Evolutionary conservation across 1,139 yeast species (phyloP).

Genomic region (Scheffersomyces titani): DNA sequence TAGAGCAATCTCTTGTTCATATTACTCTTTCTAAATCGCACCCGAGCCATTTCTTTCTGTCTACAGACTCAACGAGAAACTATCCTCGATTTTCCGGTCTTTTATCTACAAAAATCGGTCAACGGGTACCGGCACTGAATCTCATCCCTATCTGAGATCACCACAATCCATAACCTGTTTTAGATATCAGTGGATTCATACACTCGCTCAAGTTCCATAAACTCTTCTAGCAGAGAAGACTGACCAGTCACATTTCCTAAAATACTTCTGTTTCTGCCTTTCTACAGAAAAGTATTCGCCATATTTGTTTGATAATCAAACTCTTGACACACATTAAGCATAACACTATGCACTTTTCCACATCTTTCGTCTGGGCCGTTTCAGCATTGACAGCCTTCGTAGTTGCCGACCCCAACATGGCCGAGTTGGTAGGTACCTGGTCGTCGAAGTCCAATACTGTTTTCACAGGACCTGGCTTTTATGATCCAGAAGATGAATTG

Average conservation of each 20-base stretch:
- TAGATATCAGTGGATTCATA: not conserved
- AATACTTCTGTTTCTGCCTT: not conserved
- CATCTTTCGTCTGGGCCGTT: constrained; percentile 2
- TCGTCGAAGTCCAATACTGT: constrained; percentile 90
- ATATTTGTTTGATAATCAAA: not conserved
- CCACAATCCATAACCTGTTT: not conserved
- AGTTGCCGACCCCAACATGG: constrained; percentile 22
- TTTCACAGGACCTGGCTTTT: constrained; percentile 95
- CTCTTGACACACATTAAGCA: not conserved
- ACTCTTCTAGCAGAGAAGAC: not conserved
- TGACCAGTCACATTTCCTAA: not conserved
- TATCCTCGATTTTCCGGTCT: not conserved
- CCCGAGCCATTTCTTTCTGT: not conserved
- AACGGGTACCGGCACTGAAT: not conserved
- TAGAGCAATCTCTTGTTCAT: not conserved
- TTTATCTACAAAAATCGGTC: not conserved
- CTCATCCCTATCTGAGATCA: not conserved
- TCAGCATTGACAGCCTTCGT: constrained; percentile 5
- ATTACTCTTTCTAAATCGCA: not conserved
- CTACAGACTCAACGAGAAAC: not conserved
- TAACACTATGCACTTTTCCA: not conserved
- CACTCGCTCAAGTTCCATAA: not conserved
- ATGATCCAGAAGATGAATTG: constrained; percentile 92
- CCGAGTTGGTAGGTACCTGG: constrained; percentile 85
- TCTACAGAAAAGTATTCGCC: not conserved